Conservation (phyloP, 176 grass and related monocot species). For the Echinochloa phyllopogon region DNA sequence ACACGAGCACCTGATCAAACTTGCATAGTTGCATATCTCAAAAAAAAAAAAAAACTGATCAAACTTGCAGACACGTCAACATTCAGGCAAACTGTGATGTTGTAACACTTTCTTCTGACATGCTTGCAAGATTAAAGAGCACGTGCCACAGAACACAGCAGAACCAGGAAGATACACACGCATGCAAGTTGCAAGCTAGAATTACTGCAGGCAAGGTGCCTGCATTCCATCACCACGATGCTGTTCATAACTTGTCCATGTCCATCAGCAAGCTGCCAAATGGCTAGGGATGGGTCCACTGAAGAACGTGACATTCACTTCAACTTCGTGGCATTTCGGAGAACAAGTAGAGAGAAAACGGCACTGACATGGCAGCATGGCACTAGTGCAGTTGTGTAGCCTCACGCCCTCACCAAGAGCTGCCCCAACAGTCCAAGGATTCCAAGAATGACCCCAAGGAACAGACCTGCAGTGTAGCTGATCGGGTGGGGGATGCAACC, state of each 20-base stretch:
- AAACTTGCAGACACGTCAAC: neutral
- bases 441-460: neutral
- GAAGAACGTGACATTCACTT: neutral
- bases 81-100: neutral
- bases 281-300: neutral
- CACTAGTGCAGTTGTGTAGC: neutral
- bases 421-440: conserved; percentile 7
- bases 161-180: neutral
- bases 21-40: too few species aligned
- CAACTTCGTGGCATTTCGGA: neutral
- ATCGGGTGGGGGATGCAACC: neutral
- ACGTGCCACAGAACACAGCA: neutral
- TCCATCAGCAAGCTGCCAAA: neutral
- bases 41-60: too few species aligned
- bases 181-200: neutral
- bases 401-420: conserved; percentile 13
- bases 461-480: neutral
- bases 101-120: neutral
- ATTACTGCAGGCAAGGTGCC: neutral
- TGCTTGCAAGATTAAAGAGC: neutral
- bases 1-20: too few species aligned
- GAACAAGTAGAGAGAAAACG: neutral
- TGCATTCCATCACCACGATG: neutral
- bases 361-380: neutral
- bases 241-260: neutral